Evolutionary conservation across 2,329 filamentous ascomycete species (phyloP), one percentile per base, ranked within the genome.

Genomic region (Epichloe brachyelytri): DNA sequence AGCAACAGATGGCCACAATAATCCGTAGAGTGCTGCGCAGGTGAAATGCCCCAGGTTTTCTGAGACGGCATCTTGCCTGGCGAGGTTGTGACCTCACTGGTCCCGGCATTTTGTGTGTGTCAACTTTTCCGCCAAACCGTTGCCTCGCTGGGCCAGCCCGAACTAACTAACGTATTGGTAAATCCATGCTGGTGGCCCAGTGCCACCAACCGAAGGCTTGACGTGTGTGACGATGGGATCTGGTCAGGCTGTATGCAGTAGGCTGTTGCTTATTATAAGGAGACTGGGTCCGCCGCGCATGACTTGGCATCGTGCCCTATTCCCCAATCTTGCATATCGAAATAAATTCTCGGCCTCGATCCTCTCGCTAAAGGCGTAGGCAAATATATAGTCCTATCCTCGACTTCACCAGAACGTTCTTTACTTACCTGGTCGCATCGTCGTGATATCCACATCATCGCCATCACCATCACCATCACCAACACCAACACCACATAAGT

Each of bases 221-320:
- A 15, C 11, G 26, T 44, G 40, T 49, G n/a, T 20, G 38, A 49
- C 48, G 33, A 49, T 37, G n/a, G 11, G 15, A 49, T 38, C 11
- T 44, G 48, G 40, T 44, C 48, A 44, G 41, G 17, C 26, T 15
- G 26, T 5, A 30, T 7, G 26, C 7, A 30, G 26, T 8, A 30
- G 8, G 8, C 26, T 19, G 26, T n/a, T n/a, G 39, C 39, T 36
- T 20, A n/a, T 36, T 44, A 48, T 51, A 51, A 51, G 50, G 48
- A 39, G 36, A 43, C 38, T 39, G 11, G 34, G 33, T 15, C n/a
- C 38, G 44, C 50, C 38, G 15, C 49, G 30, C 45, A 48, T 44
- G 50, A 48, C 15, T 39, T 38, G 10, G 36, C 10, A 20, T 38
- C 33, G 12, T n/a, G 47, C 15, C 19, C 10, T n/a, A 7, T 17